These are phyloP conservation scores for Dicorynia guianensis DNA, from an alignment of 306 rosid genomes.

Conservation along the genomic window DNA sequence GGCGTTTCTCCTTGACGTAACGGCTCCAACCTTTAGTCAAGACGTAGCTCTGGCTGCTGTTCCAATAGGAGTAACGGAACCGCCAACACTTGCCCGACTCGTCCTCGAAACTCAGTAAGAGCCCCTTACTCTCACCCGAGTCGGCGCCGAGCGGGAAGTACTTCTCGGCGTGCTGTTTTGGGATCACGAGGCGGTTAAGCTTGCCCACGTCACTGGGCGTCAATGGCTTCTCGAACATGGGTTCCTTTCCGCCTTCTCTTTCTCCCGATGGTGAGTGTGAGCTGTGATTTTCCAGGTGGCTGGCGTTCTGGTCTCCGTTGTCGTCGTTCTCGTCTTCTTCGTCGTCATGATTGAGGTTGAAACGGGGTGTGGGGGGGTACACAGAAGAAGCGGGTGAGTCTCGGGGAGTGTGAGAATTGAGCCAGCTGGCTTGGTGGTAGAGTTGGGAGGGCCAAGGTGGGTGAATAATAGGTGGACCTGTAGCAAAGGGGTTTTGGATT, in stretches of 20 bases:
- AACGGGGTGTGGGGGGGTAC: neutral
- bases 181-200: constrained; percentile 90
- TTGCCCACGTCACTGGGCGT: constrained; percentile 97
- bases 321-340: constrained; percentile 34
- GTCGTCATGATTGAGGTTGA: constrained; percentile 38
- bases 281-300: too few relatives aligned
- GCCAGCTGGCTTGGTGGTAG: constrained; percentile 23
- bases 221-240: constrained; percentile 89
- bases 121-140: constrained; percentile 49
- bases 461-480: neutral
- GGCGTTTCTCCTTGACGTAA: constrained; percentile 85
- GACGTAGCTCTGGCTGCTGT: constrained; percentile 96
- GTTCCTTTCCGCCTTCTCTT: constrained; percentile 49
- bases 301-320: neutral
- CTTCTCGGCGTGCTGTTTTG: constrained; percentile 84
- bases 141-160: constrained; percentile 71
- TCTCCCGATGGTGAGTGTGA: neutral
- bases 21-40: constrained; percentile 97
- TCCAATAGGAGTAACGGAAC: constrained; percentile 96
- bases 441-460: constrained; percentile 32
- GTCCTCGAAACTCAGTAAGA: constrained; percentile 85
- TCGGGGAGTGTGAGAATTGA: constrained; percentile 7
- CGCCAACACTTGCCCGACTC: constrained; percentile 86
- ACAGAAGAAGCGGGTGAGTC: neutral
- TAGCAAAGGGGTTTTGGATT: constrained; percentile 24